These are phyloP conservation scores for Krasilnikovozyma curviuscula DNA, from an alignment of 768 basidiomycete species.

Conservation along the genomic window DNA sequence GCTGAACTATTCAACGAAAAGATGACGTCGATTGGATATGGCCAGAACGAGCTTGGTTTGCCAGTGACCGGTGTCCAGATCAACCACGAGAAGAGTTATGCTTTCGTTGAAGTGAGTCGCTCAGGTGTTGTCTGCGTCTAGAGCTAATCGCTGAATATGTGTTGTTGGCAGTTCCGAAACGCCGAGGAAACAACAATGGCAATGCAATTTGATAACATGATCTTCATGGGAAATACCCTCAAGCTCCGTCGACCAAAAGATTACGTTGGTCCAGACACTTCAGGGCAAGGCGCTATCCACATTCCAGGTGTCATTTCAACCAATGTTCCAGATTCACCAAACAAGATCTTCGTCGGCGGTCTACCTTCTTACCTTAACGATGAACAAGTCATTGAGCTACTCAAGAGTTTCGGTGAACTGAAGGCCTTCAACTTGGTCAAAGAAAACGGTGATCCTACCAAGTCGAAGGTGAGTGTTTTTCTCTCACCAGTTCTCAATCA, in stretches of 20 bases:
- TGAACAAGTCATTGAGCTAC: conserved; percentile 92
- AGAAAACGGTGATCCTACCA: conserved; percentile 50
- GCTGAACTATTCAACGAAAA: conserved; percentile 87
- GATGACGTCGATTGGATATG: conserved; percentile 67
- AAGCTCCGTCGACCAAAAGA: conserved; percentile 97
- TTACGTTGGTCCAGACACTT: conserved; percentile 56
- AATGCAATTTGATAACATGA: conserved; percentile 92
- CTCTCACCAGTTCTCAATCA: neutral
- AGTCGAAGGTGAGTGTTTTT: conserved; percentile 51
- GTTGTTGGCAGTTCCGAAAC: conserved; percentile 62
- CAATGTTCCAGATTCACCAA: conserved; percentile 88
- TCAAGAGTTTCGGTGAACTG: conserved; percentile 93
- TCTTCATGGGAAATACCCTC: conserved; percentile 84
- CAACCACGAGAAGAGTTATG: conserved; percentile 97
- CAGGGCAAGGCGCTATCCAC: conserved; percentile 45
- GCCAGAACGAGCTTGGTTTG: conserved; percentile 32
- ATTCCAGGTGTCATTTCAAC: conserved; percentile 92
- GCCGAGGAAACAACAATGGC: conserved; percentile 91
- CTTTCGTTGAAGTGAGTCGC: conserved; percentile 73
- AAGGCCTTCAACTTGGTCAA: conserved; percentile 96
- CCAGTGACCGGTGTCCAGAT: conserved; percentile 86
- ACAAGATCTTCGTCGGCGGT: conserved; percentile 95
- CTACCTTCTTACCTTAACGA: conserved; percentile 89
- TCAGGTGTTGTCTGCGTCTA: neutral
- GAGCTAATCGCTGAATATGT: neutral